A percentile compares a stretch with the other conserved stretches of the same genome.
Evolutionary conservation across 2,329 filamentous ascomycete genomes (phyloP).

Genomic region (Chaetomiaceae sp.): DNA sequence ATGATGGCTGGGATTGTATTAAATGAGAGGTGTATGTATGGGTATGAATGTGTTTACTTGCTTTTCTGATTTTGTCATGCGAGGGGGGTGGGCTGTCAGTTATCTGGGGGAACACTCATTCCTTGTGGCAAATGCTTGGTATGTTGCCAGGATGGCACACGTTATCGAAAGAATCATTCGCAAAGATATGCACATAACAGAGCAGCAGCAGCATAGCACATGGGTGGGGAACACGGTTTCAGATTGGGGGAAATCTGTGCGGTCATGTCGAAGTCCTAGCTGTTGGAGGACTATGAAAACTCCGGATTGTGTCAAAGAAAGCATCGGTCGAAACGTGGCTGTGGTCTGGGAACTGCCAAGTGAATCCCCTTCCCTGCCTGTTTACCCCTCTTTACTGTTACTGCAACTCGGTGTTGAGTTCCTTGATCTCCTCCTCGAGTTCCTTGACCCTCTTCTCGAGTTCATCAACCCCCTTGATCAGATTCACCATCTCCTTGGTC

Average conservation of each 20-base stretch:
- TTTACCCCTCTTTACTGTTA: too few relatives aligned
- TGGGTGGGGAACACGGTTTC: background rate
- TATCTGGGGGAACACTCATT: too few relatives aligned
- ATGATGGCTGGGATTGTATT: too few relatives aligned
- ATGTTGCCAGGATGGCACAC: too few relatives aligned
- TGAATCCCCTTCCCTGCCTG: background rate
- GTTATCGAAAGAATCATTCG: too few relatives aligned
- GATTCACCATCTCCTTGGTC: background rate
- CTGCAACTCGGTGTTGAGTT: background rate
- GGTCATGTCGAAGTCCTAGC: background rate
- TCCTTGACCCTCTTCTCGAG: background rate
- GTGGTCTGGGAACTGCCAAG: background rate
- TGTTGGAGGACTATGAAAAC: background rate
- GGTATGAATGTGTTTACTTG: background rate
- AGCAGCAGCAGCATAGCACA: too few relatives aligned
- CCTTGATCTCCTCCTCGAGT: background rate
- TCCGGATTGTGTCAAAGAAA: background rate
- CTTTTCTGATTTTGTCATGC: too few relatives aligned
- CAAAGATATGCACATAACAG: too few relatives aligned
- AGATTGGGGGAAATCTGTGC: constrained; percentile 2
- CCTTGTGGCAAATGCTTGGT: too few relatives aligned
- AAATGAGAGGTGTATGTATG: background rate
- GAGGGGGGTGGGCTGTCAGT: too few relatives aligned
- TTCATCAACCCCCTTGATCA: background rate
- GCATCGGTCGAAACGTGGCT: background rate